Percentiles rank a stretch among this genome's conserved stretches.
These are phyloP conservation scores for Comarum palustre DNA, from an alignment of 306 rosid species.

Conservation along the genomic window DNA sequence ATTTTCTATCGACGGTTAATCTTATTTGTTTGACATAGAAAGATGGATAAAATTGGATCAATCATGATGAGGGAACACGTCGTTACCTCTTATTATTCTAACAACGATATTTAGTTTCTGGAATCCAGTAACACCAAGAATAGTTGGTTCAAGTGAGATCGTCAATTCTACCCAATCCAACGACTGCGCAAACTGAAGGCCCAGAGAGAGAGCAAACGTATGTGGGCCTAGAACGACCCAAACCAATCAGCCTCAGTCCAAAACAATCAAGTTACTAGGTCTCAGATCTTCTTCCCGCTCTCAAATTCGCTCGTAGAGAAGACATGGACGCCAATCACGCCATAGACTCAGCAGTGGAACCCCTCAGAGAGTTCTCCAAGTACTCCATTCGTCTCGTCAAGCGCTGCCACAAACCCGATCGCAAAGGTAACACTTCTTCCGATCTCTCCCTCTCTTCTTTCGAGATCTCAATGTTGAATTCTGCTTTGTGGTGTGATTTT, in stretches of 20 bases:
- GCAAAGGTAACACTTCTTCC: conserved; percentile 31
- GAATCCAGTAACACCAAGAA: neutral
- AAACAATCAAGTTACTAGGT: no score
- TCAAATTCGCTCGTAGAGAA: neutral
- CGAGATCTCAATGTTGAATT: neutral
- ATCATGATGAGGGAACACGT: neutral
- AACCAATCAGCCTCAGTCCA: neutral
- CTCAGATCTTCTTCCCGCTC: neutral
- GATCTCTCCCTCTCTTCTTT: conserved; percentile 4
- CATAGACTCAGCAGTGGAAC: conserved; percentile 47
- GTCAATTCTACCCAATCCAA: no score
- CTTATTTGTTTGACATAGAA: neutral
- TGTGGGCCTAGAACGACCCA: neutral
- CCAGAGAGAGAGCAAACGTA: neutral
- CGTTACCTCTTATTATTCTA: neutral
- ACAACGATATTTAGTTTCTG: neutral
- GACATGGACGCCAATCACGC: conserved; percentile 55
- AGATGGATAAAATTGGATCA: neutral
- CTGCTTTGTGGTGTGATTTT: neutral
- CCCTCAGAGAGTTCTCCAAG: conserved; percentile 55
- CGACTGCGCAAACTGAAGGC: neutral
- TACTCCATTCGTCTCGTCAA: conserved; percentile 55
- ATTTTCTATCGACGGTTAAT: neutral
- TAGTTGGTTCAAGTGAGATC: neutral
- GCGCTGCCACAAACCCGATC: conserved; percentile 58